A percentile compares a stretch with the other conserved stretches of the same genome.
These are phyloP conservation scores for Podospora conica DNA, from an alignment of 495 filamentous ascomycete species.

Conservation along the genomic window DNA sequence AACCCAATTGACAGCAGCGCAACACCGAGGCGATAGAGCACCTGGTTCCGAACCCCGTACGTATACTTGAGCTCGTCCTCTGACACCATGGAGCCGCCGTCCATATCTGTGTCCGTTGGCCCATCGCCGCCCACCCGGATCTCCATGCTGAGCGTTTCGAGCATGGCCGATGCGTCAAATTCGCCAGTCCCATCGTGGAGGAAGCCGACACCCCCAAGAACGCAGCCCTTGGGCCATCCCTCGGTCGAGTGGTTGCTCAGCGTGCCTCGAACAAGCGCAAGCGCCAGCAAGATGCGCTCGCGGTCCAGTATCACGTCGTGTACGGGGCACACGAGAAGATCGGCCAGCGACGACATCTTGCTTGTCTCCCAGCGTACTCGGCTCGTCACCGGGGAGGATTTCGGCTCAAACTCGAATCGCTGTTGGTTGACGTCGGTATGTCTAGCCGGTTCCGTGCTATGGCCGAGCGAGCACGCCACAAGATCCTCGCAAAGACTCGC, in stretches of 20 bases:
- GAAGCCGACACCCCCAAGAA: not conserved
- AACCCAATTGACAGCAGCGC: slow-evolving; percentile 7
- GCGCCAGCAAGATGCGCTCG: slow-evolving; percentile 2
- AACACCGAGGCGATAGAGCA: slow-evolving; percentile 4
- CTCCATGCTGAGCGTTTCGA: slow-evolving; percentile 5
- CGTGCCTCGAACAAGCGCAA: not conserved
- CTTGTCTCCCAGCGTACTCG: not conserved
- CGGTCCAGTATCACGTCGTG: not conserved
- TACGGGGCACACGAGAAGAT: not conserved
- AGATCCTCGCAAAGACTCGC: not conserved
- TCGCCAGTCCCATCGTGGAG: not conserved
- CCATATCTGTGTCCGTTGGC: slow-evolving; percentile 2
- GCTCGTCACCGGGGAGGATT: not conserved
- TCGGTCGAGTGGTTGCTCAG: slow-evolving; percentile 4
- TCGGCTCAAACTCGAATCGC: slow-evolving; percentile 1
- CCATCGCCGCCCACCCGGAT: not conserved
- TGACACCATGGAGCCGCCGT: not conserved
- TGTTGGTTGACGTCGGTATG: not conserved
- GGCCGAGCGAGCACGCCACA: not conserved
- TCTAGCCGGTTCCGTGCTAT: not conserved
- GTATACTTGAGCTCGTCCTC: slow-evolving; percentile 8
- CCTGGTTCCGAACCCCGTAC: slow-evolving; percentile 1
- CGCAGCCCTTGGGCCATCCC: slow-evolving; percentile 4
- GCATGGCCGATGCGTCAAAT: not conserved
- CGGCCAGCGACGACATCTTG: not conserved